Conservation (phyloP, 2,329 filamentous ascomycete species). For the Ophiostoma tasmaniense region DNA sequence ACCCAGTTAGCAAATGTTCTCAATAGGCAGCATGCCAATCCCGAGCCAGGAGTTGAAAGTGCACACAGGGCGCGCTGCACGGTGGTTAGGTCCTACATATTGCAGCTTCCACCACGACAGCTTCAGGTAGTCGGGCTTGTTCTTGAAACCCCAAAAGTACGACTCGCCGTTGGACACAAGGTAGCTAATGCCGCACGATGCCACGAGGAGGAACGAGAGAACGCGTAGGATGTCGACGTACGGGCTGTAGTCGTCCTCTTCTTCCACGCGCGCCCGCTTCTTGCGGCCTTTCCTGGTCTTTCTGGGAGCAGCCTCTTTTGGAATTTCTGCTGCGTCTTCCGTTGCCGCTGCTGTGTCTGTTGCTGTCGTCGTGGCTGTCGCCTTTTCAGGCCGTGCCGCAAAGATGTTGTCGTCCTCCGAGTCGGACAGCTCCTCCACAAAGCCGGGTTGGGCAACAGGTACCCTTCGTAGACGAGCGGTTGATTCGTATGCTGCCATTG, state of each 20-base stretch:
- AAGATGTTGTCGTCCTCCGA: constrained; percentile 5
- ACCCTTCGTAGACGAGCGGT: background rate
- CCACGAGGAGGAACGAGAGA: constrained; percentile 55
- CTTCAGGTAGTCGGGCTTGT: constrained; percentile 55
- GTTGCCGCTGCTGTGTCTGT: background rate
- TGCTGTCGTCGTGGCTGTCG: background rate
- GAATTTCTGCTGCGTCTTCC: background rate
- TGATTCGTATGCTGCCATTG: constrained; percentile 1
- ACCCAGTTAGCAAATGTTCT: background rate
- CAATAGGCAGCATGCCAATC: background rate
- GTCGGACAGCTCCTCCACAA: constrained; percentile 9
- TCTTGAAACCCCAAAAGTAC: constrained; percentile 55
- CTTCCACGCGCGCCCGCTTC: constrained; percentile 35
- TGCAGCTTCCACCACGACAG: constrained; percentile 50
- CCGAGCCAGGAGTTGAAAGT: background rate
- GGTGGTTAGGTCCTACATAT: constrained; percentile 40
- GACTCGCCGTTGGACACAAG: constrained; percentile 64
- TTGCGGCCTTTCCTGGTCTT: constrained; percentile 10
- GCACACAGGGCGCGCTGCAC: background rate
- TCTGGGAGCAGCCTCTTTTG: background rate
- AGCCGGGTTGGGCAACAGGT: background rate
- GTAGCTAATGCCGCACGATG: constrained; percentile 65
- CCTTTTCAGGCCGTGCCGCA: background rate
- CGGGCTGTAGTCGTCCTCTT: constrained; percentile 51
- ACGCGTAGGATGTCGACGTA: constrained; percentile 62